phyloP scores from a whole-genome alignment of 225 moss, liverwort and hornwort genomes.

The Thuidium tamariscinum region DNA sequence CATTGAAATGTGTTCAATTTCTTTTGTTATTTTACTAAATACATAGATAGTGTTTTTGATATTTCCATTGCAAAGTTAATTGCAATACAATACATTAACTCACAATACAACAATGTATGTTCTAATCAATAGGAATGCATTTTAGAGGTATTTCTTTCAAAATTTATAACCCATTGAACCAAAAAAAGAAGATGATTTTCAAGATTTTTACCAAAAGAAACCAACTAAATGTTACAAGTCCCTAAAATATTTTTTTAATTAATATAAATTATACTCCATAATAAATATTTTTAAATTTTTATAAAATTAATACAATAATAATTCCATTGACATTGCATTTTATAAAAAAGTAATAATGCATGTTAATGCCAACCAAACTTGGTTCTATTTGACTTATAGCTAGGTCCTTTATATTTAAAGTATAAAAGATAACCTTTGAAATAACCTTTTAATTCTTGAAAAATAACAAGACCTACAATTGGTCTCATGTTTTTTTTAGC shows the following conservation, averaged over 20 bases:
- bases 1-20: not conserved
- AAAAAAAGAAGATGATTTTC: accelerated
- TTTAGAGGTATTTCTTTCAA: not conserved
- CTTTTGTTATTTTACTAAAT: not conserved
- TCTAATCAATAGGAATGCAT: too few relatives aligned
- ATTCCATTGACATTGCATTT: not conserved
- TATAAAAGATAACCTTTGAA: not conserved
- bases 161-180: not conserved
- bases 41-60: not conserved
- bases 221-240: not conserved
- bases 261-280: not conserved
- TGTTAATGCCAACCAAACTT: not conserved
- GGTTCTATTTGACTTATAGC: too few relatives aligned
- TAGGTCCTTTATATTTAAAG: not conserved
- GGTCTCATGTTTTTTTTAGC: not conserved
- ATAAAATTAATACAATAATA: not conserved
- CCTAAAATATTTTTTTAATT: not conserved
- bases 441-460: too few relatives aligned
- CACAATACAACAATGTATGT: not conserved
- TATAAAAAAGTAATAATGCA: accelerated
- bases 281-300: not conserved
- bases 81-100: not conserved
- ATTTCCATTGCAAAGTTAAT: too few relatives aligned
- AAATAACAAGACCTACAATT: not conserved
- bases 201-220: too few relatives aligned